Conservation (phyloP, 441 rosid genomes). For the Mallotus repandus region DNA sequence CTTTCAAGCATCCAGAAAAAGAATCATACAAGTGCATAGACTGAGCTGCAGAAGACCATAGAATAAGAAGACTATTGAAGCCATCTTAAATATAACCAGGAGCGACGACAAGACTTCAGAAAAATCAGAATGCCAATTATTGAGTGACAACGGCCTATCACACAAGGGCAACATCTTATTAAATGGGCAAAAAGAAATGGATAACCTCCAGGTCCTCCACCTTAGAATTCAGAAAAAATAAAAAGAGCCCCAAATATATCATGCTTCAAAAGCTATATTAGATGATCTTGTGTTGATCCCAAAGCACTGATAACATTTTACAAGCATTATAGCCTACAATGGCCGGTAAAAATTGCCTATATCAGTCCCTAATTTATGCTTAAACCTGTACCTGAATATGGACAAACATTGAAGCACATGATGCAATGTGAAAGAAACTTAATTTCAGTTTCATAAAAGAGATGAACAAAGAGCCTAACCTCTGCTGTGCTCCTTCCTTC, state of each 20-base stretch:
- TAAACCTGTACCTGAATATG: not conserved
- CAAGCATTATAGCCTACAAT: not conserved
- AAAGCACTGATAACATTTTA: not conserved
- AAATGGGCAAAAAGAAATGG: not conserved
- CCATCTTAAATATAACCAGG: not conserved
- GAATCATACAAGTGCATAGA: not conserved
- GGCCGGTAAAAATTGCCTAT: not conserved
- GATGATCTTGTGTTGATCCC: not conserved
- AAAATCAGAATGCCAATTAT: not conserved
- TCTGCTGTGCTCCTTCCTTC: slow-evolving; percentile 78
- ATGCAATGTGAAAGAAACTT: not conserved
- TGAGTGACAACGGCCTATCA: not conserved
- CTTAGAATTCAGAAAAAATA: no score
- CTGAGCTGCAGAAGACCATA: not conserved
- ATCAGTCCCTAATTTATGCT: not conserved
- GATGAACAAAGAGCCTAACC: slow-evolving; percentile 41
- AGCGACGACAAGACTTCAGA: not conserved
- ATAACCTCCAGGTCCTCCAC: not conserved
- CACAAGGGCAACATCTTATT: not conserved
- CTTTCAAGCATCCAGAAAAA: not conserved
- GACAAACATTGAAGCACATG: slow-evolving; percentile 10
- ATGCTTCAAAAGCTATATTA: not conserved
- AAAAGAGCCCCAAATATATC: not conserved
- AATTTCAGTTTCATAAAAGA: not conserved
- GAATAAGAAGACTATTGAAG: not conserved